A percentile compares a stretch with the other conserved stretches of the same genome.
phyloP scores from a whole-genome alignment of 1,284 basidiomycete genomes.

The Agroathelia rolfsii region DNA sequence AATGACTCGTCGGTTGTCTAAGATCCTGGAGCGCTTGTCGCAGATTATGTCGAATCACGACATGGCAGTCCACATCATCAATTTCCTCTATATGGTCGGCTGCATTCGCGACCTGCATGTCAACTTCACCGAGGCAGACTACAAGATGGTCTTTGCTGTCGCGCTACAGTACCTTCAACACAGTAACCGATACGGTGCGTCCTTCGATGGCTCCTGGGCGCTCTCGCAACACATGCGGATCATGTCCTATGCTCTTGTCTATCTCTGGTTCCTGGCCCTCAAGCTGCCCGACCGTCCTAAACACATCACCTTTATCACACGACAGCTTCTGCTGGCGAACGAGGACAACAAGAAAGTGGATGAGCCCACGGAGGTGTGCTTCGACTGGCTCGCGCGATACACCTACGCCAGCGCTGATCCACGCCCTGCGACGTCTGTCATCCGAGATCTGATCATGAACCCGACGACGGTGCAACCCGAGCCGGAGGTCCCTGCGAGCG shows the following conservation, averaged over 20 bases:
- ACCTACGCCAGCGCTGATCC: slow-evolving; percentile 93
- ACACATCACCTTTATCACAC: slow-evolving; percentile 82
- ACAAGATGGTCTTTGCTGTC: slow-evolving; percentile 91
- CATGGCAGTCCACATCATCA: slow-evolving; percentile 93
- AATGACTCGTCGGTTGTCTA: slow-evolving; percentile 72
- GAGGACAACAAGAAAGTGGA: slow-evolving; percentile 71
- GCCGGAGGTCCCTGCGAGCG: slow-evolving; percentile 27
- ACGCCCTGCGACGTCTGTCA: slow-evolving; percentile 72
- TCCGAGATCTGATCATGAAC: slow-evolving; percentile 67
- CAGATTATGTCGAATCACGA: slow-evolving; percentile 93
- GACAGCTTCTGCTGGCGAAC: slow-evolving; percentile 83
- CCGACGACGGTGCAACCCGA: slow-evolving; percentile 28
- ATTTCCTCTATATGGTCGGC: slow-evolving; percentile 84
- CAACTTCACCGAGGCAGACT: slow-evolving; percentile 91
- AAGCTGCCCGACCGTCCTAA: slow-evolving; percentile 77
- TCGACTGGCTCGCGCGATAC: slow-evolving; percentile 95
- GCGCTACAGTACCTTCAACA: slow-evolving; percentile 92
- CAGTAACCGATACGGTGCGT: slow-evolving; percentile 65
- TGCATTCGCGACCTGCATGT: slow-evolving; percentile 73
- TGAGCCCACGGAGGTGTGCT: slow-evolving; percentile 91
- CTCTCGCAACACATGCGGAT: slow-evolving; percentile 93
- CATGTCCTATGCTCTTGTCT: slow-evolving; percentile 89
- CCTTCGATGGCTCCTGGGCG: slow-evolving; percentile 69
- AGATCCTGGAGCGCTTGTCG: slow-evolving; percentile 82
- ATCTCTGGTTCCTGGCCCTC: slow-evolving; percentile 91